Percentiles rank a stretch among this genome's conserved stretches.
phyloP scores from a whole-genome alignment of 805 yeast genomes.

The Cyberlindnera misumaiensis region DNA sequence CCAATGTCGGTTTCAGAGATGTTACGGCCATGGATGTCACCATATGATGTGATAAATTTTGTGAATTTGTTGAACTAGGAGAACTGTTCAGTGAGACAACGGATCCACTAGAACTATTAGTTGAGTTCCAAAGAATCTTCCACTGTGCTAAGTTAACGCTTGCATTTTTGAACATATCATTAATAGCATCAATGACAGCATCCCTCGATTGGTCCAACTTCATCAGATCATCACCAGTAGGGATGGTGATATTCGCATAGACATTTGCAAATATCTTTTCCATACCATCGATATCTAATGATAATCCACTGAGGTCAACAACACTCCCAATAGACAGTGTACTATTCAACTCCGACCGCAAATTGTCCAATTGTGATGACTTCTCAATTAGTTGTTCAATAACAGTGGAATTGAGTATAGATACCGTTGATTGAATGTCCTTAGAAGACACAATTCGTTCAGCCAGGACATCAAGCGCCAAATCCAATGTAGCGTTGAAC shows the following conservation, averaged over 20 bases:
- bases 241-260: background rate
- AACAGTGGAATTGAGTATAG: constrained; percentile 2
- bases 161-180: background rate
- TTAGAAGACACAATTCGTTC: background rate
- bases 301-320: constrained; percentile 2
- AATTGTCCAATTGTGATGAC: background rate
- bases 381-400: background rate
- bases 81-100: too few species aligned
- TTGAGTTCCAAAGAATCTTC: too few species aligned
- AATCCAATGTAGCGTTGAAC: constrained; percentile 1
- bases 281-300: constrained; percentile 2
- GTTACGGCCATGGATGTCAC: background rate
- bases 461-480: background rate
- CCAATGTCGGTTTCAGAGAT: background rate
- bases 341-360: constrained; percentile 2
- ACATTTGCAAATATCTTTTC: background rate
- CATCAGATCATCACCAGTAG: background rate
- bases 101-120: too few species aligned
- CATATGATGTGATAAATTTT: too few species aligned
- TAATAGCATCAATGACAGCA: constrained; percentile 1
- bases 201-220: background rate
- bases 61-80: too few species aligned
- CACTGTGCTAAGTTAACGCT: too few species aligned
- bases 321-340: constrained; percentile 5
- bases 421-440: background rate